These are phyloP conservation scores for Teunomyces pallodes DNA, from an alignment of 805 yeast genomes.

Conservation along the genomic window DNA sequence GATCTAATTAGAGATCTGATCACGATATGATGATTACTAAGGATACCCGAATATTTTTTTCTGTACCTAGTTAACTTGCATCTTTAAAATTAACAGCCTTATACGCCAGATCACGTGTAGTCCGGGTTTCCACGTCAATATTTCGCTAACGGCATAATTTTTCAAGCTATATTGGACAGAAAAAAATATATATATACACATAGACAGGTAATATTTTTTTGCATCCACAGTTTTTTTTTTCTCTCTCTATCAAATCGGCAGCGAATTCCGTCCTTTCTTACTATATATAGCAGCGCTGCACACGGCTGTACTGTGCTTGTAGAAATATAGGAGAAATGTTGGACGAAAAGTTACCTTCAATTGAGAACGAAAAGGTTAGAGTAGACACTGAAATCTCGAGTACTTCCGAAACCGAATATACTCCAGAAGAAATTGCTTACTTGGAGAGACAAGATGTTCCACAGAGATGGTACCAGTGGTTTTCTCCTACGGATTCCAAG, in stretches of 20 bases:
- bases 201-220: too few relatives aligned
- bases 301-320: too few relatives aligned
- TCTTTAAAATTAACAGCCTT: neutral
- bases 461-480: slow-evolving; percentile 30
- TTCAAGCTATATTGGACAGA: neutral
- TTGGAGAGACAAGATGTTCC: slow-evolving; percentile 7
- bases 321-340: too few relatives aligned
- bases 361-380: neutral
- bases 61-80: neutral
- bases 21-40: too few relatives aligned
- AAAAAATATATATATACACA: too few relatives aligned
- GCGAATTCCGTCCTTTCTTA: too few relatives aligned
- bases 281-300: too few relatives aligned
- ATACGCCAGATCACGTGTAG: slow-evolving; percentile 1
- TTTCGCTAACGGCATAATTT: neutral
- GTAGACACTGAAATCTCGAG: neutral
- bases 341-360: neutral
- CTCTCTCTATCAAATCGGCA: too few relatives aligned
- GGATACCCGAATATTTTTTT: too few relatives aligned
- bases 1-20: neutral
- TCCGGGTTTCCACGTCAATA: neutral
- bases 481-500: slow-evolving; percentile 23
- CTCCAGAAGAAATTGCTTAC: slow-evolving; percentile 11
- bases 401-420: slow-evolving; percentile 2
- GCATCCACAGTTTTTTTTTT: too few relatives aligned